Conservation (phyloP, 2,329 filamentous ascomycete species). For the Aspergillus candidus region DNA sequence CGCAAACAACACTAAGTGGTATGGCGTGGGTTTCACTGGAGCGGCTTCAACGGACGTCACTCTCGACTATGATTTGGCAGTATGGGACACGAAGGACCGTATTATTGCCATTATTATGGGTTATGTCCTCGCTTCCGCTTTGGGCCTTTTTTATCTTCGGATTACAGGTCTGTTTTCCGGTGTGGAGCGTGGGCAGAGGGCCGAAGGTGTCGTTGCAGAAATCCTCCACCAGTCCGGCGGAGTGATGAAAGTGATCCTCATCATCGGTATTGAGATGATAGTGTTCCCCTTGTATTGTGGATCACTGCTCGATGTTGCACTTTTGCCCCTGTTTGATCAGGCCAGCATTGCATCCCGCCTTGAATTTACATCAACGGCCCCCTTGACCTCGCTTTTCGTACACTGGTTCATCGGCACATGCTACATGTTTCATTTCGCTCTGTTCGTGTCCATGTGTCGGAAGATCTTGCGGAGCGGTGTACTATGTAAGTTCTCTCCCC, state of each 20-base stretch:
- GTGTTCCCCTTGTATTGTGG: conserved; percentile 95
- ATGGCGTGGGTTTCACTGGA: conserved; percentile 19
- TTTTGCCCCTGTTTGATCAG: conserved; percentile 81
- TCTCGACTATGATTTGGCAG: conserved; percentile 55
- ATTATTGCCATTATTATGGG: conserved; percentile 72
- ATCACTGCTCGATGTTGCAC: conserved; percentile 76
- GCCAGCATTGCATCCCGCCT: conserved; percentile 72
- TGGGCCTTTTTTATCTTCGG: conserved; percentile 73
- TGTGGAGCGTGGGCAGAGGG: conserved; percentile 47
- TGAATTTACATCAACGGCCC: conserved; percentile 69
- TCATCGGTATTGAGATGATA: conserved; percentile 99
- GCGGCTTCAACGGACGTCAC: conserved; percentile 16
- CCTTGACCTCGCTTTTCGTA: conserved; percentile 86
- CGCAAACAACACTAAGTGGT: conserved; percentile 23
- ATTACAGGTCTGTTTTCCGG: conserved; percentile 63
- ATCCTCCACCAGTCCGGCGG: conserved; percentile 87
- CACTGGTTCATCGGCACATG: conserved; percentile 99
- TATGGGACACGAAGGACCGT: conserved; percentile 64
- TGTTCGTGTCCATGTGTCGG: conserved; percentile 98
- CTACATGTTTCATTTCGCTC: conserved; percentile 99
- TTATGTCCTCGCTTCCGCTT: conserved; percentile 68
- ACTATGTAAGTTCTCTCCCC: conserved; percentile 58
- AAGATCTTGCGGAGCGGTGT: conserved; percentile 96
- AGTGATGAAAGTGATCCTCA: conserved; percentile 94
- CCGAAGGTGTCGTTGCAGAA: conserved; percentile 71